Percentiles rank a stretch among this genome's conserved stretches.
Evolutionary conservation across 169 alveolate species (phyloP).

Genomic region (Amoebophrya sp.): DNA sequence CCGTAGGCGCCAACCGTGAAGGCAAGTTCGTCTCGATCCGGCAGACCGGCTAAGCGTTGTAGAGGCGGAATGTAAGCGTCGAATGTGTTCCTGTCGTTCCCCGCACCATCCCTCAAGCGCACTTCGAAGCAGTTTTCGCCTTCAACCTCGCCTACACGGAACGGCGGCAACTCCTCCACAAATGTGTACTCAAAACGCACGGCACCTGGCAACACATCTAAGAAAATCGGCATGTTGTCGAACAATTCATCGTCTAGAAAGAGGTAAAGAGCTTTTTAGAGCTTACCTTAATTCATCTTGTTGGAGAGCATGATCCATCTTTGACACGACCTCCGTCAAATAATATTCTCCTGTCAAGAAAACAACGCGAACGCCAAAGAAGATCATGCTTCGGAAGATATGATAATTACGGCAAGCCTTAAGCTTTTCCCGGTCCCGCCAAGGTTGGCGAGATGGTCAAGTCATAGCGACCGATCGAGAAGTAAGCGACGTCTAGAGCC

Average conservation of each 20-base stretch:
- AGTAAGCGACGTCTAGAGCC: background rate
- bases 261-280: background rate
- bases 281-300: no score
- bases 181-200: background rate
- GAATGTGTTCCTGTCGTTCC: background rate
- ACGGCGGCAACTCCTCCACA: background rate
- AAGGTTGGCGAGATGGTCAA: background rate
- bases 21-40: background rate
- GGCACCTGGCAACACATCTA: background rate
- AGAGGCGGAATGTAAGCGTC: background rate
- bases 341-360: no score
- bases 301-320: no score
- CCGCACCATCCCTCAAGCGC: background rate
- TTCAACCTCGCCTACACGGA: constrained; percentile 17
- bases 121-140: constrained; percentile 22
- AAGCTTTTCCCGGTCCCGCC: background rate
- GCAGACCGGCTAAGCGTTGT: background rate
- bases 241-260: background rate
- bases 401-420: no score
- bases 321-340: no score
- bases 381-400: no score
- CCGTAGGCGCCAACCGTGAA: background rate
- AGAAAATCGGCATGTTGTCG: constrained; percentile 4
- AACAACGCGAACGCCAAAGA: no score
- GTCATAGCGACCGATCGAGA: background rate